These are phyloP conservation scores for Ceratocystis cubensis DNA, from an alignment of 2,329 filamentous ascomycete species.

Conservation along the genomic window DNA sequence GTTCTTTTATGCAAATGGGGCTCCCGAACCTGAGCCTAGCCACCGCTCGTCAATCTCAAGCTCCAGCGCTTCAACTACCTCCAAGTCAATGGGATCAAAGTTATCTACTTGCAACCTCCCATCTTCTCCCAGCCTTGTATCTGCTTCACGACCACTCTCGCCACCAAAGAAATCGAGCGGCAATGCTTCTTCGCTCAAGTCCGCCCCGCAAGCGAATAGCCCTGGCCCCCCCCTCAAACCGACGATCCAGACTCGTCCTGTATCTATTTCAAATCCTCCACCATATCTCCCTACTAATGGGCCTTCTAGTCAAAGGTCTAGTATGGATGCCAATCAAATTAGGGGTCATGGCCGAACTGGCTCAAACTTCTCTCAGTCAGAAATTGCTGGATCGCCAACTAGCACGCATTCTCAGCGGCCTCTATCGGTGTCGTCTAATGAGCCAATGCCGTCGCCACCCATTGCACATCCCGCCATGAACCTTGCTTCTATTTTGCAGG, in stretches of 20 bases:
- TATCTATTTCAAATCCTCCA: slow-evolving; percentile 19
- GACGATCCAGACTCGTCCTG: slow-evolving; percentile 13
- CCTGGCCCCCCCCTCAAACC: slow-evolving; percentile 13
- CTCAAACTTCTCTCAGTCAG: slow-evolving; percentile 18
- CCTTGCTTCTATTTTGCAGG: slow-evolving; percentile 45
- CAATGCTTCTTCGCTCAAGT: slow-evolving; percentile 10
- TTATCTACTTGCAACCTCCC: slow-evolving; percentile 28
- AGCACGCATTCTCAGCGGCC: slow-evolving; percentile 23
- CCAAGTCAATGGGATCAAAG: slow-evolving; percentile 31
- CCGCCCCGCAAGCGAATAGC: slow-evolving; percentile 11
- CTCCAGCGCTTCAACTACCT: slow-evolving; percentile 36
- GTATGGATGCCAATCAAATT: slow-evolving; percentile 16
- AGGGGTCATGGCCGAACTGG: slow-evolving; percentile 9
- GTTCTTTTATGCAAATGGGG: slow-evolving; percentile 65
- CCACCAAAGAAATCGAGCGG: slow-evolving; percentile 17
- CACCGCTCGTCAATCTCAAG: slow-evolving; percentile 32
- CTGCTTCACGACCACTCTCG: slow-evolving; percentile 15
- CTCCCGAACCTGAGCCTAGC: slow-evolving; percentile 36
- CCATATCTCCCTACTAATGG: slow-evolving; percentile 15
- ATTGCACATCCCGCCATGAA: slow-evolving; percentile 31
- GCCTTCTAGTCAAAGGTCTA: slow-evolving; percentile 11
- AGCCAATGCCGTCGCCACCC: slow-evolving; percentile 12
- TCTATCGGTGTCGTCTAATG: slow-evolving; percentile 21
- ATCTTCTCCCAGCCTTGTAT: slow-evolving; percentile 15
- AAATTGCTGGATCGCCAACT: not conserved